Base-by-base conservation (phyloP, 148 eudicot genomes). In the Suaeda aralocaspica region DNA sequence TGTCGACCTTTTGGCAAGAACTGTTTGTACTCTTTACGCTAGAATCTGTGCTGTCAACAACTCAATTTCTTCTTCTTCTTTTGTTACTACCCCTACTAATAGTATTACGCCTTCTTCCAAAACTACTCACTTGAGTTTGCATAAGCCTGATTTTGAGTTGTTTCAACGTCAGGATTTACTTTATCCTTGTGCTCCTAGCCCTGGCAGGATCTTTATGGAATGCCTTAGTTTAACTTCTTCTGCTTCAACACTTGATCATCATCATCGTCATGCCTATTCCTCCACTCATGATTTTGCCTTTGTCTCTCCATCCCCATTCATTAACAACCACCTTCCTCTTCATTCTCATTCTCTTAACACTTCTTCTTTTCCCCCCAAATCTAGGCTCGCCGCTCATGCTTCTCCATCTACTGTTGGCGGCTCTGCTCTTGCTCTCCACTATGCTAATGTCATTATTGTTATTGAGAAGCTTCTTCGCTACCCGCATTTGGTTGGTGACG, bases 401-500 rank as follows among this genome's bases (percentile, higher is more conserved):
- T 84, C 92, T 53, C 84, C 84, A 28, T 78, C 79, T 31, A 91
- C 96, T 0, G 66, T 89, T 34, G 97, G 99, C 61, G 99, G 96
- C 26, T 91, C 99, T 39, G 99, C 91, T 66, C 79, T 94, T 30
- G 96, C 93, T 15, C 72, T 94, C 78, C 99, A 89, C 73, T 94
- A 94, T 34, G 99, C 99, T 0, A 94, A 94, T 74, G 82, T 94
- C 28, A 82, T 94, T 2, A 87, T 89, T 68, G 83, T 94, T 59
- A 78, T 91, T 8, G 97, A 94, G 79, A 94, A 91, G 74, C 79
- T 89, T 59, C 90, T 94, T 52, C 80, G 82, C 1, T 94, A 87
- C 82, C 93, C 97, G 25, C 96, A 89, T 73, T 76, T 91, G 59
- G 91, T 94, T 2, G 97, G 99, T 9, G 93, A 91, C 14, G 96